These are phyloP conservation scores for Globisporangium canariense DNA, from an alignment of 352 stramenopile species.

Conservation along the genomic window DNA sequence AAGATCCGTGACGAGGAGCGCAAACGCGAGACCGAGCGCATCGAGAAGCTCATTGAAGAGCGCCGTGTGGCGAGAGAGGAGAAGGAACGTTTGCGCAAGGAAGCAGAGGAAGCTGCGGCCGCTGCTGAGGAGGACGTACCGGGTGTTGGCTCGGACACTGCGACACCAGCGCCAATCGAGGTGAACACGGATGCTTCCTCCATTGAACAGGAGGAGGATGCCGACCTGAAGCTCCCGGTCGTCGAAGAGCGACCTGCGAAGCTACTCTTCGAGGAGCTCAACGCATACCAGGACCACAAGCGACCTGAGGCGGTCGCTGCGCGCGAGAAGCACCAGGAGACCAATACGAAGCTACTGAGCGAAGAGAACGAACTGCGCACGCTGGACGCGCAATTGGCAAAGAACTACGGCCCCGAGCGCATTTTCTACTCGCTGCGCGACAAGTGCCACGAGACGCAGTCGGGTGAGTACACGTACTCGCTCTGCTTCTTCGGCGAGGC, in stretches of 20 bases:
- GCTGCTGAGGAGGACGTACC: constrained; percentile 14
- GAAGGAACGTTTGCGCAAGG: constrained; percentile 25
- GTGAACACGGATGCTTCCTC: not conserved
- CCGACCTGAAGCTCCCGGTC: constrained; percentile 45
- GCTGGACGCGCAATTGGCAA: constrained; percentile 34
- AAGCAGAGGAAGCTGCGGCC: constrained; percentile 22
- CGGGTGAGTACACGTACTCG: constrained; percentile 84
- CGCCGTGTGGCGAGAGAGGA: constrained; percentile 27
- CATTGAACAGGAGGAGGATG: constrained; percentile 26
- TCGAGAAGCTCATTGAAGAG: constrained; percentile 55
- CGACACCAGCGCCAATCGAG: not conserved
- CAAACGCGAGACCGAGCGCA: constrained; percentile 44
- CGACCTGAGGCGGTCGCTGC: constrained; percentile 42
- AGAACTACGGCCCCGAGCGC: constrained; percentile 60
- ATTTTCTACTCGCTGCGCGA: constrained; percentile 67
- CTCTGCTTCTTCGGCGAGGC: constrained; percentile 83
- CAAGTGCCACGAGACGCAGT: constrained; percentile 62
- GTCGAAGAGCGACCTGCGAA: constrained; percentile 59
- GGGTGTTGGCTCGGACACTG: constrained; percentile 14
- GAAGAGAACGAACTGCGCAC: constrained; percentile 33
- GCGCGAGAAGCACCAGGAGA: constrained; percentile 42
- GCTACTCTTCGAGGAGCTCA: constrained; percentile 51
- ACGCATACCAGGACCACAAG: constrained; percentile 36
- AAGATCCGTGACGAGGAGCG: constrained; percentile 46
- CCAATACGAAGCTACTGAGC: constrained; percentile 31